Conservation (phyloP, 495 filamentous ascomycete species). For the Neurospora sp. region DNA sequence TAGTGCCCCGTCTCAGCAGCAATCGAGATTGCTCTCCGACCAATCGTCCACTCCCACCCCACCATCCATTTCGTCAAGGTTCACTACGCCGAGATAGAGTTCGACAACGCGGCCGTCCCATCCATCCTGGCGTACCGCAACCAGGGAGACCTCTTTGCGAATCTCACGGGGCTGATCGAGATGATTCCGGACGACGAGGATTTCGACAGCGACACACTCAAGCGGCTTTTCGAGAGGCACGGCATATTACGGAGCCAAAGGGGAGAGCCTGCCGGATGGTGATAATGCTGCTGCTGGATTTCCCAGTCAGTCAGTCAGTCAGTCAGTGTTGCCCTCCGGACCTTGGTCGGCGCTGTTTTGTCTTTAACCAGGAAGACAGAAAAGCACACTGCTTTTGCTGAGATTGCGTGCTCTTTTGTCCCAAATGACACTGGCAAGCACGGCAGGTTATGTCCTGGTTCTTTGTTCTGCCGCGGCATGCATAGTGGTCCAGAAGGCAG, state of each 20-base stretch:
- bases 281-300: not conserved
- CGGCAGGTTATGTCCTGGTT: not conserved
- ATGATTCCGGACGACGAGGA: slow-evolving; percentile 64
- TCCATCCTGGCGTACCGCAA: slow-evolving; percentile 81
- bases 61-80: slow-evolving; percentile 81
- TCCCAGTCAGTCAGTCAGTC: not conserved
- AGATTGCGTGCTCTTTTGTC: not conserved
- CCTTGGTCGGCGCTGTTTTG: not conserved
- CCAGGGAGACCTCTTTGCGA: slow-evolving; percentile 80
- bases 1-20: slow-evolving; percentile 65
- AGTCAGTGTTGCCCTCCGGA: not conserved
- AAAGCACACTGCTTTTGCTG: not conserved
- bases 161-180: slow-evolving; percentile 73
- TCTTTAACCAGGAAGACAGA: not conserved
- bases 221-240: slow-evolving; percentile 36
- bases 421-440: not conserved
- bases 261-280: not conserved
- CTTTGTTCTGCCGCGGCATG: not conserved
- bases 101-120: slow-evolving; percentile 81
- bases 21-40: slow-evolving; percentile 65
- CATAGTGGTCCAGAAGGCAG: not conserved
- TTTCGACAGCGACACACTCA: slow-evolving; percentile 41
- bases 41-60: slow-evolving; percentile 57
- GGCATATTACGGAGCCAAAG: slow-evolving; percentile 28
- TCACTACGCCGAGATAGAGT: slow-evolving; percentile 87